Evolutionary conservation across 495 filamentous ascomycete species (phyloP).

Genomic region (Thozetella sp.): DNA sequence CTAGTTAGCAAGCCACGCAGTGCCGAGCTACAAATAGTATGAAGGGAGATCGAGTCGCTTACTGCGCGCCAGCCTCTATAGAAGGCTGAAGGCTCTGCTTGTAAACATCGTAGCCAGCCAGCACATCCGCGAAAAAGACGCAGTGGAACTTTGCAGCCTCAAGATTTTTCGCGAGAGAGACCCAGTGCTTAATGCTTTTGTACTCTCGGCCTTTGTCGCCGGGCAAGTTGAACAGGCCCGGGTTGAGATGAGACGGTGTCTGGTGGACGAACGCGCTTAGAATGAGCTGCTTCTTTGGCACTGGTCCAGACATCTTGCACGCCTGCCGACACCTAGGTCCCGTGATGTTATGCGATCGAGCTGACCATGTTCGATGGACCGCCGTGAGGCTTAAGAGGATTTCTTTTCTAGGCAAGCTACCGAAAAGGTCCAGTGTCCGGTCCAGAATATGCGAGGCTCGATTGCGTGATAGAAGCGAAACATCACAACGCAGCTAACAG

Average conservation of each 20-base stretch:
- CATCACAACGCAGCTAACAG: too few relatives aligned
- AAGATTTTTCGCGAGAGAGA: constrained; percentile 38
- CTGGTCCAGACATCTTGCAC: neutral
- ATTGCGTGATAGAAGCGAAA: too few relatives aligned
- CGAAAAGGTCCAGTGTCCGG: too few relatives aligned
- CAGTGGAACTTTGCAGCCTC: constrained; percentile 51
- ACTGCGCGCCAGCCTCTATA: constrained; percentile 53
- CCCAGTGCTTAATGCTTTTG: constrained; percentile 44
- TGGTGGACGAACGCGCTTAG: constrained; percentile 64
- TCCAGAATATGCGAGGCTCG: too few relatives aligned
- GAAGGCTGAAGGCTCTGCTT: constrained; percentile 58
- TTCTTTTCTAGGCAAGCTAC: too few relatives aligned
- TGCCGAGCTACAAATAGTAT: neutral
- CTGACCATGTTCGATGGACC: neutral
- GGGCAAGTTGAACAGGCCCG: constrained; percentile 53
- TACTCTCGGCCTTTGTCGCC: neutral
- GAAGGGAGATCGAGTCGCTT: neutral
- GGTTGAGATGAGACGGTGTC: constrained; percentile 48
- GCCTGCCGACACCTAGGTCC: too few relatives aligned
- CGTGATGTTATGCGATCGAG: too few relatives aligned
- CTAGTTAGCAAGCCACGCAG: neutral
- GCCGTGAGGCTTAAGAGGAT: too few relatives aligned
- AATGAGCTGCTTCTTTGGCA: constrained; percentile 47
- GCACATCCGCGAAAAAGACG: constrained; percentile 52
- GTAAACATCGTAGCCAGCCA: constrained; percentile 60